Percentiles rank a stretch among this genome's conserved stretches.
phyloP scores from a whole-genome alignment of 1,139 yeast species.

The Hyphopichia fennica region DNA sequence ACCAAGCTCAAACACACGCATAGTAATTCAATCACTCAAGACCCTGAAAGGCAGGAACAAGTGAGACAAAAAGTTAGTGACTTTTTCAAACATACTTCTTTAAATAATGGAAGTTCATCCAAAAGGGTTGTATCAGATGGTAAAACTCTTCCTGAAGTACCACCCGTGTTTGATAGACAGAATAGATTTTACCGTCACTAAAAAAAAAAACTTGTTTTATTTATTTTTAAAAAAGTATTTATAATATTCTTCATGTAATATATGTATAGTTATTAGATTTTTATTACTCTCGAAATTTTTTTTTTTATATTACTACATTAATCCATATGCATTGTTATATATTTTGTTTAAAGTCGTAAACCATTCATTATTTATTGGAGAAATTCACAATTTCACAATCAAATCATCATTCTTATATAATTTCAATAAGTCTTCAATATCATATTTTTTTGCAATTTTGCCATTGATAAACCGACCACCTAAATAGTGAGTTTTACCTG shows the following conservation, averaged over 20 bases:
- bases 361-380: neutral
- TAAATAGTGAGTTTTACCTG: conserved; percentile 58
- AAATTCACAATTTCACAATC: conserved; percentile 31
- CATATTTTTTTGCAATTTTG: conserved; percentile 69
- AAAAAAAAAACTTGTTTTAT: neutral
- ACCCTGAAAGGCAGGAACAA: neutral
- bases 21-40: neutral
- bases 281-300: too few species aligned
- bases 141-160: neutral
- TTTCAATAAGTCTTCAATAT: conserved; percentile 47
- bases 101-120: neutral
- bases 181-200: conserved; percentile 1
- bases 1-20: neutral
- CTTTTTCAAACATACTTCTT: neutral
- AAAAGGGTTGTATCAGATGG: neutral
- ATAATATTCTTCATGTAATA: too few species aligned
- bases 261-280: neutral
- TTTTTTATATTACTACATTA: too few species aligned
- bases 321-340: too few species aligned
- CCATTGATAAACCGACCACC: conserved; percentile 85
- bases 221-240: neutral
- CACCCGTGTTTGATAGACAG: neutral
- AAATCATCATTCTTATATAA: conserved; percentile 37
- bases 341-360: too few species aligned
- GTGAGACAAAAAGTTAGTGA: neutral